These are phyloP conservation scores for Corylus heterophylla DNA, from an alignment of 306 rosid genomes.

Conservation along the genomic window DNA sequence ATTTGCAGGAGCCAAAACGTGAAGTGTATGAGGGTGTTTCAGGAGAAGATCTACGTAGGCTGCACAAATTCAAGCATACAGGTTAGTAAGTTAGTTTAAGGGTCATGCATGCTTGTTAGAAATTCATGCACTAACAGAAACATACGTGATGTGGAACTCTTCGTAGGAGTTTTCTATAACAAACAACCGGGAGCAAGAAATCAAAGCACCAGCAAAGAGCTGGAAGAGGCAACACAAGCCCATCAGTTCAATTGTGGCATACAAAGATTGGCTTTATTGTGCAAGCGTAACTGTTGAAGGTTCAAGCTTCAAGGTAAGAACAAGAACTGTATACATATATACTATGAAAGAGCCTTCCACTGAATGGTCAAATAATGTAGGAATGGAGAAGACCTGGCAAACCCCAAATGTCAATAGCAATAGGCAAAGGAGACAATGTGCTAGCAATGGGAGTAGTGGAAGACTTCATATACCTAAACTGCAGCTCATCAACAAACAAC, in stretches of 20 bases:
- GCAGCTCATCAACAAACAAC: slow-evolving; percentile 57
- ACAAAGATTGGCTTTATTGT: slow-evolving; percentile 71
- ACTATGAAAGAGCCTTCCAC: slow-evolving; percentile 10
- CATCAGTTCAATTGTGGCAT: slow-evolving; percentile 51
- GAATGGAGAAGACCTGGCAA: slow-evolving; percentile 66
- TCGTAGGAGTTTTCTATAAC: slow-evolving; percentile 60
- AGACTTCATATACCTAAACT: slow-evolving; percentile 67
- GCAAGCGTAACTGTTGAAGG: slow-evolving; percentile 65
- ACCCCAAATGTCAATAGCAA: slow-evolving; percentile 46
- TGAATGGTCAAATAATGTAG: slow-evolving; percentile 41
- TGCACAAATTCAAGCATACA: slow-evolving; percentile 80
- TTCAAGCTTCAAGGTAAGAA: slow-evolving; percentile 59
- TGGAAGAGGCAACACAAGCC: slow-evolving; percentile 68
- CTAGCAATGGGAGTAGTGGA: slow-evolving; percentile 67
- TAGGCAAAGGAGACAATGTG: slow-evolving; percentile 55
- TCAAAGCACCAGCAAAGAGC: slow-evolving; percentile 62
- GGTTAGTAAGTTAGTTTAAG: slow-evolving; percentile 54
- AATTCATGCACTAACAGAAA: slow-evolving; percentile 12
- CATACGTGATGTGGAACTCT: slow-evolving; percentile 22
- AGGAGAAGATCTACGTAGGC: slow-evolving; percentile 67
- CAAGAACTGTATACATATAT: slow-evolving; percentile 4
- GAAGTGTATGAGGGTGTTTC: slow-evolving; percentile 54
- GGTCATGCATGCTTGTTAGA: slow-evolving; percentile 15
- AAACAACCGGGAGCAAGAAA: slow-evolving; percentile 61
- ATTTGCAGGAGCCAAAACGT: slow-evolving; percentile 52